Conservation (phyloP, 2,329 filamentous ascomycete genomes). For the Scolecobasidium constrictum region DNA sequence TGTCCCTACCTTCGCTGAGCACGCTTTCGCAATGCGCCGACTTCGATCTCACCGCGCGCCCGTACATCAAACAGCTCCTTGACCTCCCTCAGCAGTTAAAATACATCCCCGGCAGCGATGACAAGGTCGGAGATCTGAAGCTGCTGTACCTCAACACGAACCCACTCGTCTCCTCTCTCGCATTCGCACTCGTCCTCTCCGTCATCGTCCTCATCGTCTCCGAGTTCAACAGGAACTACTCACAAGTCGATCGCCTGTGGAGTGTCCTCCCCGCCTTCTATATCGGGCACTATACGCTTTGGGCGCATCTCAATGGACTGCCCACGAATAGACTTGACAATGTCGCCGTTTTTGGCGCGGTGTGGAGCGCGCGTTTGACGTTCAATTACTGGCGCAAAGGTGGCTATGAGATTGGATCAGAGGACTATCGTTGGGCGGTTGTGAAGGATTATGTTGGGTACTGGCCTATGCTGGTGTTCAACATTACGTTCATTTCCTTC, state of each 20-base stretch:
- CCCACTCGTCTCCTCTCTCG: constrained; percentile 66
- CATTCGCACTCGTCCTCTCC: constrained; percentile 59
- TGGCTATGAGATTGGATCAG: constrained; percentile 76
- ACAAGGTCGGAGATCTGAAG: constrained; percentile 50
- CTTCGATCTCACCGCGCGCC: constrained; percentile 62
- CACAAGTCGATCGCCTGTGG: constrained; percentile 92
- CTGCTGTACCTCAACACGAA: constrained; percentile 76
- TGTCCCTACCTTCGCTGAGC: constrained; percentile 64
- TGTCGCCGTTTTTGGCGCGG: constrained; percentile 54
- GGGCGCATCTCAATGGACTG: constrained; percentile 65
- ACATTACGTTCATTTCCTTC: constrained; percentile 80
- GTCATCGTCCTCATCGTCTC: constrained; percentile 63
- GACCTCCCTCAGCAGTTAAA: constrained; percentile 29
- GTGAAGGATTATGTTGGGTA: constrained; percentile 55
- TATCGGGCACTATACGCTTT: constrained; percentile 72
- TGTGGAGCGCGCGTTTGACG: constrained; percentile 87
- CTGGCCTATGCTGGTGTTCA: constrained; percentile 69
- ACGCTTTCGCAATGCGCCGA: constrained; percentile 65
- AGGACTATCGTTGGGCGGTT: constrained; percentile 90
- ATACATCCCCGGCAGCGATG: constrained; percentile 33
- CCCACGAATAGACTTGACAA: constrained; percentile 62
- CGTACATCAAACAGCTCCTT: constrained; percentile 59
- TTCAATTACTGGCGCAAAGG: constrained; percentile 97
- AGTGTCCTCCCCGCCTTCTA: constrained; percentile 81
- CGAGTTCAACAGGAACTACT: constrained; percentile 87